Conservation (phyloP, 176 grass and related monocot species). For the Zea mays region DNA sequence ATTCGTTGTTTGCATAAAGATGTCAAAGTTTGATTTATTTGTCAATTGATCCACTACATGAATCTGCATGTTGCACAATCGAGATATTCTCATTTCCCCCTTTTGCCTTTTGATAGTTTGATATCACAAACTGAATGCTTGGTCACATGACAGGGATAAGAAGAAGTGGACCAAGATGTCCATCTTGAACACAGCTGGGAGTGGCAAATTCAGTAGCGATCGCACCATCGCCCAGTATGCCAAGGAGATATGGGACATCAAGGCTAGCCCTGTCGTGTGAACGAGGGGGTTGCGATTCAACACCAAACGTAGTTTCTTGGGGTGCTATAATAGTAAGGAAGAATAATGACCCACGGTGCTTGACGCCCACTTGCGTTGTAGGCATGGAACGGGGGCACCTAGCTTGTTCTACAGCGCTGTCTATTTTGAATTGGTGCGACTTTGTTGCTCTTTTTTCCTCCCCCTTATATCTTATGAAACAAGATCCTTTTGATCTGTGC, state of each 20-base stretch:
- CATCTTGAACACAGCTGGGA: slow-evolving; percentile 91
- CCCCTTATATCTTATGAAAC: slow-evolving; percentile 16
- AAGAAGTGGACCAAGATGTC: slow-evolving; percentile 95
- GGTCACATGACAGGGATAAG: slow-evolving; percentile 62
- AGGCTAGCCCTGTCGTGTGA: slow-evolving; percentile 62
- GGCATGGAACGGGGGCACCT: slow-evolving; percentile 14
- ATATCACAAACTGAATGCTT: slow-evolving; percentile 12
- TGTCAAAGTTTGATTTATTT: too few relatives aligned
- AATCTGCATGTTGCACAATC: neutral
- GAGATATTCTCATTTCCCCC: neutral
- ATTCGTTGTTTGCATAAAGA: too few relatives aligned
- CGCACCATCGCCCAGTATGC: slow-evolving; percentile 93
- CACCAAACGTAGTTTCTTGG: neutral
- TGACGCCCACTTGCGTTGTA: slow-evolving; percentile 33
- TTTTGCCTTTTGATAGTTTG: neutral
- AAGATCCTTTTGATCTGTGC: slow-evolving; percentile 34
- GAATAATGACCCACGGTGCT: slow-evolving; percentile 37
- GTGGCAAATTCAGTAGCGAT: slow-evolving; percentile 97
- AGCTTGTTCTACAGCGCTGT: neutral
- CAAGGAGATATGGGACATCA: slow-evolving; percentile 87
- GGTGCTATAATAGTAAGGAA: slow-evolving; percentile 43
- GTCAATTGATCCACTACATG: too few relatives aligned
- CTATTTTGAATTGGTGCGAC: slow-evolving; percentile 21
- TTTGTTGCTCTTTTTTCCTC: slow-evolving; percentile 30
- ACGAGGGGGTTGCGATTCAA: neutral